Conservation (phyloP, 495 filamentous ascomycete genomes). For the Penicillium steckii region DNA sequence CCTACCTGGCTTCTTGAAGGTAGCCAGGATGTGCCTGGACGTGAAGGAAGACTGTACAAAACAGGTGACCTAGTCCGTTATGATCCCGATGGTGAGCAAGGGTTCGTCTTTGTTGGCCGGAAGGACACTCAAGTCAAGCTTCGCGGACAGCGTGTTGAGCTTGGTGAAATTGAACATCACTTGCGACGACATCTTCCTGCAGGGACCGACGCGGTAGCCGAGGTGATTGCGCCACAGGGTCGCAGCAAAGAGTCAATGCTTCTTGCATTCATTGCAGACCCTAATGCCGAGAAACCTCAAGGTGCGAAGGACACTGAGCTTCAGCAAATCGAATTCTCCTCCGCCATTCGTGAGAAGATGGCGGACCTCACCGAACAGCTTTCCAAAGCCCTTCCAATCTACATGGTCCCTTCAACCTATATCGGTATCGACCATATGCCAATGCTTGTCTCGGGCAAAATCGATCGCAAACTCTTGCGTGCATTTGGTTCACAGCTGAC, state of each 20-base stretch:
- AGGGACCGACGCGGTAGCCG: not conserved
- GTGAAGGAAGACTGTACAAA: constrained; percentile 15
- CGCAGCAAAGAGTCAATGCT: constrained; percentile 3
- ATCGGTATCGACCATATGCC: constrained; percentile 33
- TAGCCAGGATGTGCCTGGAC: constrained; percentile 15
- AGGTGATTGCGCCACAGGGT: not conserved
- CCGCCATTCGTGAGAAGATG: constrained; percentile 23
- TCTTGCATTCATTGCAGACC: constrained; percentile 7
- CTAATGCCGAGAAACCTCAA: constrained; percentile 3
- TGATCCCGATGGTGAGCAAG: constrained; percentile 6
- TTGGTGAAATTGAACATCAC: constrained; percentile 38
- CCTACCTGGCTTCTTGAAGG: constrained; percentile 24
- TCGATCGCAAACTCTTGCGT: constrained; percentile 26
- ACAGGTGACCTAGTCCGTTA: constrained; percentile 21
- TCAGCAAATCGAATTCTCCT: constrained; percentile 20
- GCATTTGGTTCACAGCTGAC: constrained; percentile 19
- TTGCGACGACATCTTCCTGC: constrained; percentile 6
- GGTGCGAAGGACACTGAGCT: constrained; percentile 1
- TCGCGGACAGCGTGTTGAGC: constrained; percentile 40
- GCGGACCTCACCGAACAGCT: constrained; percentile 33
- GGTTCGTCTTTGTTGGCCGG: constrained; percentile 1
- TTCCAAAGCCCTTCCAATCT: constrained; percentile 34
- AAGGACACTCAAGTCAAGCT: constrained; percentile 7
- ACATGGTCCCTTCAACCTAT: constrained; percentile 41
- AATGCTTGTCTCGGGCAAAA: constrained; percentile 11